These are phyloP conservation scores for Phlegmacium glaucopus DNA, from an alignment of 768 basidiomycete species.

Conservation along the genomic window DNA sequence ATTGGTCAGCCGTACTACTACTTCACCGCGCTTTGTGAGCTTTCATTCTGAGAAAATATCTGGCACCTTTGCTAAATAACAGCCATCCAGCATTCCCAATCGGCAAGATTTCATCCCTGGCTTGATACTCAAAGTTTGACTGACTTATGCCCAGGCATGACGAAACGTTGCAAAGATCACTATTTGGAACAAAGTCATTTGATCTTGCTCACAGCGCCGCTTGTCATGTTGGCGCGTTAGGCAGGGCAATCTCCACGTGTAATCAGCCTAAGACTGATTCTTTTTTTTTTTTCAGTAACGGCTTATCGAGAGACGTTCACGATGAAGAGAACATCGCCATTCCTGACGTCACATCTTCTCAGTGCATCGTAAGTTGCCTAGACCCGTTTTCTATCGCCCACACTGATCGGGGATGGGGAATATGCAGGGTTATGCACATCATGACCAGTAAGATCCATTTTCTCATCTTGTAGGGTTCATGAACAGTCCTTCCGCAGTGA, in stretches of 20 bases:
- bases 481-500: slow-evolving; percentile 42
- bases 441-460: slow-evolving; percentile 51
- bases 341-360: slow-evolving; percentile 67
- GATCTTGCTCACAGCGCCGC: slow-evolving; percentile 76
- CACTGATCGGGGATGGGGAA: slow-evolving; percentile 11
- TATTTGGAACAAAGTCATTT: slow-evolving; percentile 60
- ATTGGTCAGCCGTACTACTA: slow-evolving; percentile 72
- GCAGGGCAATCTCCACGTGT: slow-evolving; percentile 30
- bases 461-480: slow-evolving; percentile 10
- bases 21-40: slow-evolving; percentile 78
- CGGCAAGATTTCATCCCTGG: slow-evolving; percentile 42
- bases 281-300: slow-evolving; percentile 38
- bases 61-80: neutral
- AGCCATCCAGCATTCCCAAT: slow-evolving; percentile 59
- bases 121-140: slow-evolving; percentile 5
- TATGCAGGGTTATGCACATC: slow-evolving; percentile 74
- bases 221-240: slow-evolving; percentile 61
- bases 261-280: neutral
- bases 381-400: slow-evolving; percentile 6
- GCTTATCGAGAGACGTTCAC: slow-evolving; percentile 59
- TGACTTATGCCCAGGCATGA: slow-evolving; percentile 30
- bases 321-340: slow-evolving; percentile 57
- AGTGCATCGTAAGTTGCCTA: slow-evolving; percentile 58
- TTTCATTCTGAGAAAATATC: neutral
- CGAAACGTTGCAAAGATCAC: slow-evolving; percentile 42